Percentiles rank a stretch among this genome's conserved stretches.
Conservation (phyloP, 108 stramenopile species). For the Bacterosira constricta region DNA sequence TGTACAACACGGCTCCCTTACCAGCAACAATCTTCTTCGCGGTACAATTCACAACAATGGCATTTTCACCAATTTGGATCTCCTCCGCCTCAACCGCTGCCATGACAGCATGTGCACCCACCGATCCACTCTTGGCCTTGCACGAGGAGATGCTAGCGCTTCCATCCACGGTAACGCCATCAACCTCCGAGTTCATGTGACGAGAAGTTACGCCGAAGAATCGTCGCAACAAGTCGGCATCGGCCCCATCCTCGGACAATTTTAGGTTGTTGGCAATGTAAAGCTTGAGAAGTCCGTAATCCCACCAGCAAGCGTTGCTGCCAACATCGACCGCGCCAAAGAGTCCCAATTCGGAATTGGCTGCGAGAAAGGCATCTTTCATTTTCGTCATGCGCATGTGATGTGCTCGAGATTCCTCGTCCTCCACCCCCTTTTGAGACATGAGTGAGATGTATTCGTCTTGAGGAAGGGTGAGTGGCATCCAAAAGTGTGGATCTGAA, state of each 20-base stretch:
- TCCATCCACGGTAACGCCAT: constrained; percentile 55
- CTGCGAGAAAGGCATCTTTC: constrained; percentile 63
- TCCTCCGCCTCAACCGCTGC: constrained; percentile 73
- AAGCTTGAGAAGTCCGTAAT: constrained; percentile 96
- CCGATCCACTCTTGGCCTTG: constrained; percentile 70
- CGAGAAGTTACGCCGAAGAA: constrained; percentile 81
- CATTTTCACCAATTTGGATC: constrained; percentile 84
- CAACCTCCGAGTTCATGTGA: constrained; percentile 55
- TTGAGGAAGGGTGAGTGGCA: constrained; percentile 92
- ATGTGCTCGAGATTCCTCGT: constrained; percentile 69
- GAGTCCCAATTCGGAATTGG: constrained; percentile 69
- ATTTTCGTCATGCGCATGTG: constrained; percentile 86
- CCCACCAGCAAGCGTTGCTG: constrained; percentile 97
- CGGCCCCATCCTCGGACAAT: constrained; percentile 67
- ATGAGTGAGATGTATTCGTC: constrained; percentile 88
- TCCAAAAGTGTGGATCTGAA: constrained; percentile 99
- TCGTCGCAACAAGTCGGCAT: constrained; percentile 77
- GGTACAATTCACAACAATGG: constrained; percentile 96
- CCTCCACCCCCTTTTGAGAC: constrained; percentile 87
- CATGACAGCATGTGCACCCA: constrained; percentile 75
- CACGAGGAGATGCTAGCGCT: constrained; percentile 69
- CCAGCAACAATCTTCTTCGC: constrained; percentile 92
- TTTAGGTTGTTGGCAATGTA: constrained; percentile 90
- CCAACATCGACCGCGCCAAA: constrained; percentile 99
- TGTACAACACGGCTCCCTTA: constrained; percentile 92